Percentiles rank a stretch among this genome's conserved stretches.
Conservation (phyloP, 2,329 filamentous ascomycete genomes). For the Pyrenochaeta sp. region DNA sequence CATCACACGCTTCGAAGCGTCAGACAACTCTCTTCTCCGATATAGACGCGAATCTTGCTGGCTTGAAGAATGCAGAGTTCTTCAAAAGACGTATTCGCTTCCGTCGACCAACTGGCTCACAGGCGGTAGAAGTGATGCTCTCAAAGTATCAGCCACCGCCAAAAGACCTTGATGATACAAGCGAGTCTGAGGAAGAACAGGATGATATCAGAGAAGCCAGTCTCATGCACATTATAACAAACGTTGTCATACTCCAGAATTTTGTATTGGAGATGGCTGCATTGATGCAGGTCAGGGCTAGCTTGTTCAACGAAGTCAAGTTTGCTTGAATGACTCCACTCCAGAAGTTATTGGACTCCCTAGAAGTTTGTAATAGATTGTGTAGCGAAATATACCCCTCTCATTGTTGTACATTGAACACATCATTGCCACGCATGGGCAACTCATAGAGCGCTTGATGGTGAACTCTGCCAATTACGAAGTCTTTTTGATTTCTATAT, state of each 20-base stretch:
- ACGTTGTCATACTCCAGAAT: constrained; percentile 60
- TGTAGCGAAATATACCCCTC: constrained; percentile 34
- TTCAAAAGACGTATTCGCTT: constrained; percentile 48
- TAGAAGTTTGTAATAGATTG: neutral
- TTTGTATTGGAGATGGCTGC: constrained; percentile 60
- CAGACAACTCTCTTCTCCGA: constrained; percentile 46
- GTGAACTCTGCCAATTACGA: too few relatives aligned
- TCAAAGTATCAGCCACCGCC: constrained; percentile 47
- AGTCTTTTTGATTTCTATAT: too few relatives aligned
- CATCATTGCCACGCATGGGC: too few relatives aligned
- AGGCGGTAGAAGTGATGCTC: constrained; percentile 43
- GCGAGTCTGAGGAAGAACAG: constrained; percentile 23
- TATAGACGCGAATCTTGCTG: constrained; percentile 43
- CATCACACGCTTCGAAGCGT: constrained; percentile 35
- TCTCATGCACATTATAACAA: constrained; percentile 59
- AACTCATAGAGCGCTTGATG: neutral
- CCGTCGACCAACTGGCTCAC: constrained; percentile 31
- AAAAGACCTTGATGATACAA: constrained; percentile 29
- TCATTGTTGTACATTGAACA: neutral
- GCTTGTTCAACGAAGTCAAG: constrained; percentile 57
- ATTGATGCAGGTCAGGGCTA: constrained; percentile 58
- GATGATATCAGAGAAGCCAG: constrained; percentile 53
- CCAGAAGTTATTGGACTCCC: constrained; percentile 1
- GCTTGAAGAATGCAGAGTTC: constrained; percentile 40
- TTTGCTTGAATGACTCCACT: constrained; percentile 39